Evolutionary conservation across 192 early-diverging fungal species (phyloP).

Genomic region (Coemansia sp.): DNA sequence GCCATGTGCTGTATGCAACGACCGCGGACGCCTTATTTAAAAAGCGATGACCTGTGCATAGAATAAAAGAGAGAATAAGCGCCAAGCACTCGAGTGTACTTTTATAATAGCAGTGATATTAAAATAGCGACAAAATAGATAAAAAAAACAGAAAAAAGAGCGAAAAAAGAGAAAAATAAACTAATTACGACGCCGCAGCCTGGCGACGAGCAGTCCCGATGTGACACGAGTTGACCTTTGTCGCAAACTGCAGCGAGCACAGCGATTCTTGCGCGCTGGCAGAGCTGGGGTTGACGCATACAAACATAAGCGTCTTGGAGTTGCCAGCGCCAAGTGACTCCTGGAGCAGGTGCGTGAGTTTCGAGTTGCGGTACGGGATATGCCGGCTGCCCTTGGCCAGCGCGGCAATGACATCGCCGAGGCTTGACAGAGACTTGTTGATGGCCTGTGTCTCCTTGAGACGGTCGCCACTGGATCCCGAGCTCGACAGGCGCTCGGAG

Average conservation of each 20-base stretch:
- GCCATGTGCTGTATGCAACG: constrained; percentile 31
- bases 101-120: constrained; percentile 7
- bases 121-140: constrained; percentile 1
- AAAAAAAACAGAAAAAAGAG: background rate
- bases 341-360: constrained; percentile 65
- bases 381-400: constrained; percentile 75
- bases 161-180: too few relatives aligned
- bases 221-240: constrained; percentile 88
- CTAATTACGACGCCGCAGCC: constrained; percentile 22
- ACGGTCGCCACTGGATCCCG: constrained; percentile 83
- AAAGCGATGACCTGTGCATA: too few relatives aligned
- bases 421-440: constrained; percentile 86
- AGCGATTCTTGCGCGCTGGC: constrained; percentile 80
- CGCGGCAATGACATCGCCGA: constrained; percentile 90
- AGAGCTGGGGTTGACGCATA: constrained; percentile 87
- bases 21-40: constrained; percentile 21
- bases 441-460: constrained; percentile 94
- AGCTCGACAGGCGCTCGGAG: constrained; percentile 80
- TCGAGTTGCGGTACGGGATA: constrained; percentile 94
- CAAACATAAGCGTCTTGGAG: constrained; percentile 98
- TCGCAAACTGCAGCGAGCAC: constrained; percentile 91
- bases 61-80: too few relatives aligned
- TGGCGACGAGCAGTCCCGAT: constrained; percentile 77
- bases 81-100: background rate
- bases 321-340: constrained; percentile 76